Conservation (phyloP, 768 basidiomycete species). For the Dacryopinax primogenitus region DNA sequence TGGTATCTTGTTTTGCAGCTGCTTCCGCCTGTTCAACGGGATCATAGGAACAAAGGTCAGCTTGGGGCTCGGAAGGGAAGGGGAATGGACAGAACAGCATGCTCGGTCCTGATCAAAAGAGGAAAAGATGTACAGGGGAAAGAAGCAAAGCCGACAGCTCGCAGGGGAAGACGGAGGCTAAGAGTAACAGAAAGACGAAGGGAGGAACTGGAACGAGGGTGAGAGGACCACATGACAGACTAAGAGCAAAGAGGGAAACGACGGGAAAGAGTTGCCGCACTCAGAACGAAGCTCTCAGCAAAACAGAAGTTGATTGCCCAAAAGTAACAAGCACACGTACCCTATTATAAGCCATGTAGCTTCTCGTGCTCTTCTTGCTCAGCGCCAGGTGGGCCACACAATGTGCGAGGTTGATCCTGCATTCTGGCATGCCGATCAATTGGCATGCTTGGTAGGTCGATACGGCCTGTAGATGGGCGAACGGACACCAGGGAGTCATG, state of each 20-base stretch:
- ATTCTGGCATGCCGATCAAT: conserved; percentile 59
- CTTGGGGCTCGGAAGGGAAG: too few species aligned
- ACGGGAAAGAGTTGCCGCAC: too few species aligned
- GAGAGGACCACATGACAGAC: too few species aligned
- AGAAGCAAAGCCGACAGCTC: not conserved
- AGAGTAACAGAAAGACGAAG: not conserved
- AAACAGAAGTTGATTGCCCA: too few species aligned
- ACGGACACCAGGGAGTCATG: not conserved
- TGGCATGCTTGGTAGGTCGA: conserved; percentile 32
- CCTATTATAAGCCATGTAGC: conserved; percentile 62
- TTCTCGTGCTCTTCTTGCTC: conserved; percentile 66
- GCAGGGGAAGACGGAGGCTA: conserved; percentile 4
- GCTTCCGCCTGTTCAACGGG: conserved; percentile 36
- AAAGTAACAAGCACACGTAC: too few species aligned
- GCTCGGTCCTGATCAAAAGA: too few species aligned
- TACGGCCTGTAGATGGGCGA: conserved; percentile 22
- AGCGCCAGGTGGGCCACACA: conserved; percentile 67
- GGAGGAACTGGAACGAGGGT: not conserved
- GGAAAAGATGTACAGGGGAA: not conserved
- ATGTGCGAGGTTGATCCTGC: conserved; percentile 65
- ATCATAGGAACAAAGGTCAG: not conserved
- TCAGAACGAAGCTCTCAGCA: too few species aligned
- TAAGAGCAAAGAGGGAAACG: too few species aligned
- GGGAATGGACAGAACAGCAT: too few species aligned
- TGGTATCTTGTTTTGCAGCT: conserved; percentile 41